phyloP scores from a whole-genome alignment of 257 asterid genomes.

The Salvia rosmarinus region DNA sequence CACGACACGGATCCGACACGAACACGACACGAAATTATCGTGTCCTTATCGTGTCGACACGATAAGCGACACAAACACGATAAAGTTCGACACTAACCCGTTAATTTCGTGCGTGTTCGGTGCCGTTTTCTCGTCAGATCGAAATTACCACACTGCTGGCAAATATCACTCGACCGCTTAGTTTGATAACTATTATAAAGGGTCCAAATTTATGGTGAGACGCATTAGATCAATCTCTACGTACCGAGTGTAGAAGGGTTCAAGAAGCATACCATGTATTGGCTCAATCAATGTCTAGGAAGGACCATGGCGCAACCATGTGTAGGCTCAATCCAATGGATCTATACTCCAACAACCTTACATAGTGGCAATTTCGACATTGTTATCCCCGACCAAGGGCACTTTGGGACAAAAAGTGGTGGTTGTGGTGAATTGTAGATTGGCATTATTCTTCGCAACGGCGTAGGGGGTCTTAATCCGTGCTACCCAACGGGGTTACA shows the following conservation, averaged over 20 bases:
- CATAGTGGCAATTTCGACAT: conserved; percentile 37
- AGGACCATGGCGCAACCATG: conserved; percentile 40
- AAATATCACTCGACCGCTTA: no score
- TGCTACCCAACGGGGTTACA: conserved; percentile 65
- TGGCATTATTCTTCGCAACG: conserved; percentile 36
- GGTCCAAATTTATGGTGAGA: no score
- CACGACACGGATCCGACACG: no score
- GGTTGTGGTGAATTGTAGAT: conserved; percentile 38
- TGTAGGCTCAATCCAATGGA: conserved; percentile 40
- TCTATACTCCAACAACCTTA: not conserved
- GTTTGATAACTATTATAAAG: no score
- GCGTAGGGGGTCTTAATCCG: conserved; percentile 39
- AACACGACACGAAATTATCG: no score
- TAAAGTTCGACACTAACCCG: no score
- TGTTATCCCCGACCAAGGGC: conserved; percentile 17
- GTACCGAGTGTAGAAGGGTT: conserved; percentile 14
- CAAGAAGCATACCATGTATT: conserved; percentile 35
- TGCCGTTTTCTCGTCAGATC: no score
- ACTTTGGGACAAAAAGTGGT: conserved; percentile 20
- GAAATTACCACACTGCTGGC: no score
- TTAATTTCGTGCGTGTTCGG: no score
- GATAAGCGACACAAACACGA: no score
- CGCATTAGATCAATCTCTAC: no score
- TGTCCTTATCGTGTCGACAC: no score
- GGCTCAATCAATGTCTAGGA: conserved; percentile 47